A percentile compares a stretch with the other conserved stretches of the same genome.
phyloP scores from a whole-genome alignment of 2,329 filamentous ascomycete species.

The Chaetomiaceae sp. region DNA sequence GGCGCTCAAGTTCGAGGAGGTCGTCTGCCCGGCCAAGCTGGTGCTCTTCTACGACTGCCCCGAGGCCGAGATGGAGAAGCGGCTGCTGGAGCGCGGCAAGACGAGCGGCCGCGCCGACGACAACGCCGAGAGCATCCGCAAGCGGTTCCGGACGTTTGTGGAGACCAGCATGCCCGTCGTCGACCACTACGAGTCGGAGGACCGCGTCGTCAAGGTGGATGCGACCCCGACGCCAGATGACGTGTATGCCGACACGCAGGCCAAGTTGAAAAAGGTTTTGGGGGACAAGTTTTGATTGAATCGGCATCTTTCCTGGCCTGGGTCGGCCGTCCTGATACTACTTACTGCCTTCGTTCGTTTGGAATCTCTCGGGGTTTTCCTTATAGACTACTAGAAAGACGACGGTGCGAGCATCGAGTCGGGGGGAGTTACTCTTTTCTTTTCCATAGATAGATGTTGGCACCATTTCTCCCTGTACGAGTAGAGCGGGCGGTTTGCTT shows the following conservation, averaged over 20 bases:
- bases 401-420: constrained; percentile 8
- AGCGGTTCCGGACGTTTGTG: constrained; percentile 89
- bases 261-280: constrained; percentile 46
- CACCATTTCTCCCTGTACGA: constrained; percentile 2
- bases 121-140: constrained; percentile 92
- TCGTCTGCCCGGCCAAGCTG: constrained; percentile 76
- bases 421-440: not conserved
- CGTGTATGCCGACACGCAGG: constrained; percentile 52
- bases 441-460: not conserved
- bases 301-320: no score
- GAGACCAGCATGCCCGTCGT: constrained; percentile 98
- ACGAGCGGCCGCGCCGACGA: constrained; percentile 89
- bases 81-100: constrained; percentile 84
- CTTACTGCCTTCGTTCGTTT: no score
- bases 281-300: constrained; percentile 42
- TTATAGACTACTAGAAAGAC: constrained; percentile 16
- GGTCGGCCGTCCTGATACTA: no score
- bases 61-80: constrained; percentile 79
- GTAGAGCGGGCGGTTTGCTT: constrained; percentile 2
- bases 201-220: constrained; percentile 74
- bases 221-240: constrained; percentile 64
- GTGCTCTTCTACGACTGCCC: constrained; percentile 94
- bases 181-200: constrained; percentile 71
- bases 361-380: not conserved
- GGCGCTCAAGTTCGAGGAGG: constrained; percentile 86